Percentiles rank a stretch among this genome's conserved stretches.
These are phyloP conservation scores for Ceratobasidium sp. DNA, from an alignment of 1,284 basidiomycete genomes.

Conservation along the genomic window DNA sequence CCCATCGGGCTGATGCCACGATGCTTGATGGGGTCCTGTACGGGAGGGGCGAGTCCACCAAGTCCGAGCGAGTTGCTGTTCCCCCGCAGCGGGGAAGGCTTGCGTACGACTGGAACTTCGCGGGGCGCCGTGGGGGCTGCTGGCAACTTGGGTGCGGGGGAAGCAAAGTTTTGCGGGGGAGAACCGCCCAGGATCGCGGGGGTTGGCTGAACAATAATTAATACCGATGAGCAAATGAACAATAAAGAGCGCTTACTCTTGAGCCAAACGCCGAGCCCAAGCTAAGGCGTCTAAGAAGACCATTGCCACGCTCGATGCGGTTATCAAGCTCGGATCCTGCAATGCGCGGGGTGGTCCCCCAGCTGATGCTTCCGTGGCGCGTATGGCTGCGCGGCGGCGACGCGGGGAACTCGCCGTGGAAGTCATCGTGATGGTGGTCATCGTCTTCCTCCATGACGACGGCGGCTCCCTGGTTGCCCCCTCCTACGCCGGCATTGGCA, in stretches of 20 bases:
- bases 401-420: slow-evolving; percentile 36
- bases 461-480: neutral
- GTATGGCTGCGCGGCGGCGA: slow-evolving; percentile 36
- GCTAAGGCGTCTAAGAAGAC: slow-evolving; percentile 32
- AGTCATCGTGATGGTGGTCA: slow-evolving; percentile 38
- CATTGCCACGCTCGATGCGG: slow-evolving; percentile 30
- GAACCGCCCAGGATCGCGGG: slow-evolving; percentile 9
- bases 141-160: slow-evolving; percentile 13
- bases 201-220: slow-evolving; percentile 1
- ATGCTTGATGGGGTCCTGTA: slow-evolving; percentile 44
- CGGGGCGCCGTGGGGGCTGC: slow-evolving; percentile 32
- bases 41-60: slow-evolving; percentile 16
- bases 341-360: slow-evolving; percentile 5
- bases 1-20: slow-evolving; percentile 48
- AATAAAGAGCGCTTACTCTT: slow-evolving; percentile 14
- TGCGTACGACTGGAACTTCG: slow-evolving; percentile 19
- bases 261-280: slow-evolving; percentile 34
- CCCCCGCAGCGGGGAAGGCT: slow-evolving; percentile 36
- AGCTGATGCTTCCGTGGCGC: slow-evolving; percentile 32
- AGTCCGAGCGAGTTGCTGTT: slow-evolving; percentile 8
- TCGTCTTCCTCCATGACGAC: slow-evolving; percentile 42
- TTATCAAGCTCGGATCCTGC: slow-evolving; percentile 26
- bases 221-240: slow-evolving; percentile 3
- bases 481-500: neutral
- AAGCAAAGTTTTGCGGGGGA: slow-evolving; percentile 12